A percentile compares a stretch with the other conserved stretches of the same genome.
Conservation (phyloP, 2,329 filamentous ascomycete genomes). For the Colletotrichum tropicale region DNA sequence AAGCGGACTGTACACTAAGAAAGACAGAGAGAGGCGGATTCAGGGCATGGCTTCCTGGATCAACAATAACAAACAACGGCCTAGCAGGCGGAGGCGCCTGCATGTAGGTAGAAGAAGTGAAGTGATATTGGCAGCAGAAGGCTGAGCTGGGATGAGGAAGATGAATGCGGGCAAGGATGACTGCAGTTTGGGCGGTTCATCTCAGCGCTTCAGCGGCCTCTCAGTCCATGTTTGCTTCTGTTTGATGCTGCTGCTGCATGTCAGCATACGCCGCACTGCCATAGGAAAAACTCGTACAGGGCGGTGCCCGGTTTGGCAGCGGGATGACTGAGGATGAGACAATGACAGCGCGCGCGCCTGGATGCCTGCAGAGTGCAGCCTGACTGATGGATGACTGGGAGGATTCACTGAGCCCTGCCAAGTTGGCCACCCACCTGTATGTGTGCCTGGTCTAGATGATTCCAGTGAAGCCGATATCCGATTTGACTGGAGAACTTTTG, state of each 20-base stretch:
- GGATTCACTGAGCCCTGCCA: not conserved
- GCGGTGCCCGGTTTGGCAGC: not conserved
- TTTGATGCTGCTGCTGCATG: not conserved
- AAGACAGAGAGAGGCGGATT: not conserved
- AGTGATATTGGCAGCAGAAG: not conserved
- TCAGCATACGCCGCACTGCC: not conserved
- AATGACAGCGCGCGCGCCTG: not conserved
- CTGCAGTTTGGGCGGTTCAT: not conserved
- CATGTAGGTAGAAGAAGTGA: too few species aligned
- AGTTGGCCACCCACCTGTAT: not conserved
- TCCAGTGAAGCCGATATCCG: not conserved
- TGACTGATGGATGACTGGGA: not conserved
- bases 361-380: not conserved
- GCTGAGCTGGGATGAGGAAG: not conserved
- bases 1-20: not conserved
- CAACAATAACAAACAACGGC: not conserved
- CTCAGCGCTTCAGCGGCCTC: not conserved
- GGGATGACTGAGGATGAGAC: not conserved
- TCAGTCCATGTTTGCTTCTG: not conserved
- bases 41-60: not conserved
- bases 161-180: not conserved
- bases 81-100: not conserved
- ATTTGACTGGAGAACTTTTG: constrained; percentile 5
- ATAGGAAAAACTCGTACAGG: not conserved
- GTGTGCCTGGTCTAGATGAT: not conserved